Evolutionary conservation across 257 asterid species (phyloP).

Genomic region (Henckelia pumila): DNA sequence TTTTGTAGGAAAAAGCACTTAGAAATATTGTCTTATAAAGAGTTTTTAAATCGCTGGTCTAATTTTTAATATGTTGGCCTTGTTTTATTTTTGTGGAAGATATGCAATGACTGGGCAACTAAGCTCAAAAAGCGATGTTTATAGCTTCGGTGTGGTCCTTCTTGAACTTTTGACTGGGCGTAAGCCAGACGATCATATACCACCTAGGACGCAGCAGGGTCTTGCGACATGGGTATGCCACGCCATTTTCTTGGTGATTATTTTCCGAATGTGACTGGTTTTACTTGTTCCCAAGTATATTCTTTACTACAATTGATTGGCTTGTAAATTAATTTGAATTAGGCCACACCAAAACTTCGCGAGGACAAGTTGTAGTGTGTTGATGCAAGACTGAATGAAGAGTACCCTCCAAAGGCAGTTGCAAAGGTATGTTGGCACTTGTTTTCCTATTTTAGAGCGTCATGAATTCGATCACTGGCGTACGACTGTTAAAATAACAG

Average conservation of each 20-base stretch:
- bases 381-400: constrained; percentile 52
- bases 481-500: too few species aligned
- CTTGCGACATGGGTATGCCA: constrained; percentile 77
- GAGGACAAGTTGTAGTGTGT: constrained; percentile 80
- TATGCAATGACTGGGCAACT: constrained; percentile 89
- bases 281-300: constrained; percentile 1
- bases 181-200: constrained; percentile 73
- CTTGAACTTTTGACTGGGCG: constrained; percentile 80
- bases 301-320: constrained; percentile 7
- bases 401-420: constrained; percentile 75
- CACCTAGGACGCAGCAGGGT: constrained; percentile 80
- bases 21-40: background rate
- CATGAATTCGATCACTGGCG: background rate
- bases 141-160: constrained; percentile 80
- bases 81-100: constrained; percentile 34
- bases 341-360: constrained; percentile 78
- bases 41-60: too few species aligned
- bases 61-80: too few species aligned
- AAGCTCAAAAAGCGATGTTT: constrained; percentile 72
- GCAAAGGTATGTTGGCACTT: constrained; percentile 51
- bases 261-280: background rate
- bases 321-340: too few species aligned
- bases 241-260: constrained; percentile 17
- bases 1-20: too few species aligned
- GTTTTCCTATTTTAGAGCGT: background rate